Conservation (phyloP, 164 flowering plant genomes). For the Stephania cephalantha region DNA sequence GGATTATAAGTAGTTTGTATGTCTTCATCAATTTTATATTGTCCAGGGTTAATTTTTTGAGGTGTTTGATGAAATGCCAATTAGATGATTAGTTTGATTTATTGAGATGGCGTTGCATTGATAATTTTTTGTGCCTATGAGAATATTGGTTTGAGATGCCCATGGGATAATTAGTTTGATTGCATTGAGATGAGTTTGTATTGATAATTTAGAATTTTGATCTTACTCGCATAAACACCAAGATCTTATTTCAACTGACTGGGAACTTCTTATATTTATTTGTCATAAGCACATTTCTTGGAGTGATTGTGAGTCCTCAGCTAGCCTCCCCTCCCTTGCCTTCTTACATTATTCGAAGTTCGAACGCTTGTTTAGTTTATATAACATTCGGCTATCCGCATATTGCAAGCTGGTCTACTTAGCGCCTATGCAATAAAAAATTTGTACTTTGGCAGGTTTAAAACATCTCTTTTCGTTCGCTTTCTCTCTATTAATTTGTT, state of each 20-base stretch:
- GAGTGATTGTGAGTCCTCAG: slow-evolving; percentile 54
- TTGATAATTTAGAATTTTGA: slow-evolving; percentile 85
- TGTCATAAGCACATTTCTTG: slow-evolving; percentile 68
- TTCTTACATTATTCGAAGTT: neutral
- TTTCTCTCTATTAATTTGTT: neutral
- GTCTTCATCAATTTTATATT: too few species aligned
- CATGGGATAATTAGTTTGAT: too few species aligned
- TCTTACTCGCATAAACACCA: slow-evolving; percentile 46
- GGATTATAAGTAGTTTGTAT: too few species aligned
- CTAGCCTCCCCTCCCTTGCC: slow-evolving; percentile 9
- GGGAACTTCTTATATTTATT: slow-evolving; percentile 72
- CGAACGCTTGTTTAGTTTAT: neutral
- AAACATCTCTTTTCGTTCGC: neutral
- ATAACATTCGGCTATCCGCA: slow-evolving; percentile 8
- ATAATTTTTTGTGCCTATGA: too few species aligned
- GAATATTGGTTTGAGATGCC: too few species aligned
- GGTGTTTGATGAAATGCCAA: too few species aligned
- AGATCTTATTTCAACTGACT: slow-evolving; percentile 41
- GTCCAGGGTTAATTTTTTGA: too few species aligned
- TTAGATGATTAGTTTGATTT: too few species aligned
- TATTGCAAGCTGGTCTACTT: slow-evolving; percentile 70
- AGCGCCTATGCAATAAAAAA: slow-evolving; percentile 84
- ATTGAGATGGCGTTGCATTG: too few species aligned
- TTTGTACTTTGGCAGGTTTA: slow-evolving; percentile 42
- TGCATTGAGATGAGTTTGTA: too few species aligned